phyloP scores from a whole-genome alignment of 805 yeast species.

The Candida hungchunana region DNA sequence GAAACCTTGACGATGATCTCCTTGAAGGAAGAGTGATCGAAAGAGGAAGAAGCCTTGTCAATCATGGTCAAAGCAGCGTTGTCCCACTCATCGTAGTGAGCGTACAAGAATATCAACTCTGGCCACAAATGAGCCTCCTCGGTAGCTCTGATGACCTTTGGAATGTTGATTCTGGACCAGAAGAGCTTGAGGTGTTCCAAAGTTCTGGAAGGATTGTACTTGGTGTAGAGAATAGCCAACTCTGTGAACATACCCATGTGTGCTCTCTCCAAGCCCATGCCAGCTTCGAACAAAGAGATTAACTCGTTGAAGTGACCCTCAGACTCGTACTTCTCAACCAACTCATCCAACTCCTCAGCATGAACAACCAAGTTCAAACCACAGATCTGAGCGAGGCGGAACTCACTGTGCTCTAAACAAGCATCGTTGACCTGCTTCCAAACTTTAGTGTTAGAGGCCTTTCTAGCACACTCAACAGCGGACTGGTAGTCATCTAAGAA shows the following conservation, averaged over 20 bases:
- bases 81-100: slow-evolving; percentile 99
- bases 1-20: slow-evolving; percentile 93
- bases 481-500: slow-evolving; percentile 88
- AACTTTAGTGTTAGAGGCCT: slow-evolving; percentile 87
- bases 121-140: slow-evolving; percentile 95
- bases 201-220: slow-evolving; percentile 83
- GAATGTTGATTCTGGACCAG: slow-evolving; percentile 98
- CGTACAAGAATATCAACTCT: slow-evolving; percentile 90
- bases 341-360: slow-evolving; percentile 92
- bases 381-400: slow-evolving; percentile 96
- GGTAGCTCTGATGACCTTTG: slow-evolving; percentile 92
- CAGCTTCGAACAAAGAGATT: slow-evolving; percentile 90
- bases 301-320: slow-evolving; percentile 91
- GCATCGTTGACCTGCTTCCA: slow-evolving; percentile 98
- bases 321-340: slow-evolving; percentile 81
- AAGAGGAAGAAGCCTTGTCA: slow-evolving; percentile 88
- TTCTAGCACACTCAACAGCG: slow-evolving; percentile 98
- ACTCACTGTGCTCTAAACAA: slow-evolving; percentile 91
- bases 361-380: slow-evolving; percentile 95
- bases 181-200: slow-evolving; percentile 96
- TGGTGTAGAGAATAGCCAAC: slow-evolving; percentile 84
- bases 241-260: slow-evolving; percentile 99
- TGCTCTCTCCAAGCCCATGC: slow-evolving; percentile 94
- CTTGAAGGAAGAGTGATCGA: slow-evolving; percentile 91
- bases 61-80: slow-evolving; percentile 96